phyloP scores from a whole-genome alignment of 441 rosid species.

The Populus trichocarpa region DNA sequence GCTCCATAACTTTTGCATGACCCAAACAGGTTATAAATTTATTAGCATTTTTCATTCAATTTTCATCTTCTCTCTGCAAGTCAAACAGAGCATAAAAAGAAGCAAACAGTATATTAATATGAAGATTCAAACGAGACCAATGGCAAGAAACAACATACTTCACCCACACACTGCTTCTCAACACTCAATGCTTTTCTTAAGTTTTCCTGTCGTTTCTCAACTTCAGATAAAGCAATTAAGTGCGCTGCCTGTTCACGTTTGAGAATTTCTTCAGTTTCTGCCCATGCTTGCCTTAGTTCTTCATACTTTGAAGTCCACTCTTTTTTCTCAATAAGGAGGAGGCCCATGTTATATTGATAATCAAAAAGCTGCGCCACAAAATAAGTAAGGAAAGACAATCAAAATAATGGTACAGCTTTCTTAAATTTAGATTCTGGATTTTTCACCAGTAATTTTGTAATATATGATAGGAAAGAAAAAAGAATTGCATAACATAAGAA shows the following conservation, averaged over 20 bases:
- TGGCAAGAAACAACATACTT: constrained; percentile 39
- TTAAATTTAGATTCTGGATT: neutral
- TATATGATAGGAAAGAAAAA: neutral
- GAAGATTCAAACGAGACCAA: neutral
- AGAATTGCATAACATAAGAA: neutral
- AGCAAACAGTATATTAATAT: neutral
- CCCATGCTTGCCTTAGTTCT: constrained; percentile 48
- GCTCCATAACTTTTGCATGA: neutral
- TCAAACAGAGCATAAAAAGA: neutral
- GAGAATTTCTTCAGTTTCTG: constrained; percentile 62
- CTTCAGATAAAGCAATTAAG: constrained; percentile 60
- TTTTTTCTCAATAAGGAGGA: constrained; percentile 80
- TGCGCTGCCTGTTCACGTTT: constrained; percentile 67
- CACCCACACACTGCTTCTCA: constrained; percentile 61
- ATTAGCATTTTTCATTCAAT: neutral
- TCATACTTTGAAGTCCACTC: constrained; percentile 54
- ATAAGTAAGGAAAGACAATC: neutral
- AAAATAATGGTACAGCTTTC: neutral
- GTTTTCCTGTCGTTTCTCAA: constrained; percentile 65
- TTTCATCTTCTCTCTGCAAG: neutral
- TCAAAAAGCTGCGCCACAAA: constrained; percentile 51
- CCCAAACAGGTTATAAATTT: neutral
- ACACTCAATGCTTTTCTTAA: constrained; percentile 52
- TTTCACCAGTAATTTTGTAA: neutral
- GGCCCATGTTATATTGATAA: constrained; percentile 90